These are phyloP conservation scores for Annona squamosa DNA, from an alignment of 164 flowering plant genomes.

Conservation along the genomic window DNA sequence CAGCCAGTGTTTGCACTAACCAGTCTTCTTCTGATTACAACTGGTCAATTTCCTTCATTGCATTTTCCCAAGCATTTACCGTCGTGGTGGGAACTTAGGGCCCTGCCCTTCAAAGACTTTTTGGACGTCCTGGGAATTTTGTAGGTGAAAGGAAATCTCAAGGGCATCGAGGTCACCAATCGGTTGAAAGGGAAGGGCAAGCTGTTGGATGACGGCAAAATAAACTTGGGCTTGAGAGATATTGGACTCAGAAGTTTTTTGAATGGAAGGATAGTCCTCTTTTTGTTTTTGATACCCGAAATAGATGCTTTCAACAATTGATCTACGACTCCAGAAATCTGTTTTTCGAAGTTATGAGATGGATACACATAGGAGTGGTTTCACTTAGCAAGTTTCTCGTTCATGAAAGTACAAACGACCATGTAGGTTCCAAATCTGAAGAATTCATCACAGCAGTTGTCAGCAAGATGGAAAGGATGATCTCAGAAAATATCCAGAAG, in stretches of 20 bases:
- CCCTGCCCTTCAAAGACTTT: not conserved
- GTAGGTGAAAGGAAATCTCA: too few relatives aligned
- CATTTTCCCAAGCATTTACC: not conserved
- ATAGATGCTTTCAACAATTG: not conserved
- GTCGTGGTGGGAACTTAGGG: not conserved
- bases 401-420: too few relatives aligned
- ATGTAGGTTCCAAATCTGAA: too few relatives aligned
- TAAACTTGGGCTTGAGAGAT: slow-evolving; percentile 26
- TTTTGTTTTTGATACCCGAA: not conserved
- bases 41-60: not conserved
- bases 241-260: slow-evolving; percentile 28
- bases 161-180: not conserved
- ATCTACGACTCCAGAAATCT: not conserved
- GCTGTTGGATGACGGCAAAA: not conserved
- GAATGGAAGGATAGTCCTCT: slow-evolving; percentile 12
- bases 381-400: too few relatives aligned
- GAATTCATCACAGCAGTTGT: too few relatives aligned
- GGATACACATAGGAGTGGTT: too few relatives aligned
- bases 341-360: not conserved
- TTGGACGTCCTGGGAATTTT: slow-evolving; percentile 7
- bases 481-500: too few relatives aligned
- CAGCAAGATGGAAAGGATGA: too few relatives aligned
- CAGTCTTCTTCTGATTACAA: not conserved
- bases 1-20: not conserved
- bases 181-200: not conserved